These are phyloP conservation scores for Trichoderma atrobrunneum DNA, from an alignment of 2,329 filamentous ascomycete genomes.

Conservation along the genomic window DNA sequence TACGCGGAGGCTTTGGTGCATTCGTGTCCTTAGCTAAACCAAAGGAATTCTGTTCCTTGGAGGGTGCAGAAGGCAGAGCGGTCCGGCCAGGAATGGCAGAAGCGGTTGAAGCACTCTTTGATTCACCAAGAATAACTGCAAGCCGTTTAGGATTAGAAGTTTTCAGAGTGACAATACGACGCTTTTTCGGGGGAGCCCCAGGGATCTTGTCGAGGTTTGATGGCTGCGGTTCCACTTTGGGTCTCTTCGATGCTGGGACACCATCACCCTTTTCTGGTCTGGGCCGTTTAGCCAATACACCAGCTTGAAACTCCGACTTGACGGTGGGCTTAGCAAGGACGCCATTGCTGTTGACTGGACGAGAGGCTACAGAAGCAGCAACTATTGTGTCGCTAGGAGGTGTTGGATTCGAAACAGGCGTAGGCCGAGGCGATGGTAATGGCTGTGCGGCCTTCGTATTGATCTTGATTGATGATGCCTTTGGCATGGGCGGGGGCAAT, in stretches of 20 bases:
- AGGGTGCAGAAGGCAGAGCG: constrained; percentile 33
- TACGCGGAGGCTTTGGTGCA: constrained; percentile 36
- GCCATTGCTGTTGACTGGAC: constrained; percentile 25
- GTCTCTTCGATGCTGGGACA: constrained; percentile 38
- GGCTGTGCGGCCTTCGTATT: constrained; percentile 21
- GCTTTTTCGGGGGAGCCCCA: constrained; percentile 27
- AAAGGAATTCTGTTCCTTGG: constrained; percentile 28
- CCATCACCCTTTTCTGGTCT: constrained; percentile 38
- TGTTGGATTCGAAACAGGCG: not conserved
- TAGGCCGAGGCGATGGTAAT: not conserved
- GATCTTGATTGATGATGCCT: constrained; percentile 39
- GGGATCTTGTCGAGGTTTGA: constrained; percentile 22
- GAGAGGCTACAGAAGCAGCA: constrained; percentile 26
- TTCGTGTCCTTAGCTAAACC: constrained; percentile 31
- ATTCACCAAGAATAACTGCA: constrained; percentile 34
- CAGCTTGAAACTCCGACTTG: constrained; percentile 5
- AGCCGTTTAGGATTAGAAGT: constrained; percentile 36
- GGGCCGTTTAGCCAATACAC: constrained; percentile 33
- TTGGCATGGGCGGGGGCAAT: constrained; percentile 29
- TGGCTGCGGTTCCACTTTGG: constrained; percentile 34
- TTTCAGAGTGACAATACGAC: constrained; percentile 38
- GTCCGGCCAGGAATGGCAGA: constrained; percentile 28
- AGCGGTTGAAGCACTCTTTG: constrained; percentile 19
- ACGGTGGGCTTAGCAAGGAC: constrained; percentile 11
- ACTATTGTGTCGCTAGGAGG: constrained; percentile 29